Evolutionary conservation across 768 basidiomycete genomes (phyloP), one percentile per base, ranked within the genome.

Genomic region (Suillus variegatus): DNA sequence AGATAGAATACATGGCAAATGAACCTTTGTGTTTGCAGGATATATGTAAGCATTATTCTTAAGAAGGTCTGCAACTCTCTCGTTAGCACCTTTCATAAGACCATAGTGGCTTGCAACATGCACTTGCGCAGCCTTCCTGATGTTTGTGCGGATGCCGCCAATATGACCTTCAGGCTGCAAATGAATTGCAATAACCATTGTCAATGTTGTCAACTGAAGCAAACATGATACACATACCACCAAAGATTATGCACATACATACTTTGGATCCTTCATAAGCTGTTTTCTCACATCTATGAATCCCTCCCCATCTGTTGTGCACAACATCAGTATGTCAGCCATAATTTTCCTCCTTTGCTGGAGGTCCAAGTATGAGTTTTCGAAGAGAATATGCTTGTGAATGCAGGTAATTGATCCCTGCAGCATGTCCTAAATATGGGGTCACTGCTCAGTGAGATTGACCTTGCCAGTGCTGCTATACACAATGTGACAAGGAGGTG

Each of bases 21-120:
- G 22, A 46, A 62, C 61, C 43, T 62, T 49, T 5, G 25, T 13
- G n/a, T 62, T 47, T 6, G n/a, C 28, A 13, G 61, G 61, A 47
- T 46, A 62, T 8, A 62, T 62, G 35, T 43, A 62, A 18, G 25
- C 36, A 35, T 62, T 62, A 13, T 47, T 62, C 28, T 62, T 35
- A 13, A 62, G 61, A 46, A 62, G 61, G 14, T 28, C 35, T 12
- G 10, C 16, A 5, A 62, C 49, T 25, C 49, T 62, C 1, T 60
- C 40, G 0, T 38, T 38, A 25, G 40, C n/a, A 46, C 46, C 46
- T 46, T 46, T 46, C 9, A 8, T 46, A 4, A n/a, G 20, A 46
- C 46, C 46, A n/a, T 46, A 46, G 46, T 46, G 20, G 46, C 46
- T 46, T n/a, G 55, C 25, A 10, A 40, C 40, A 13, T 40, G 40